phyloP scores from a whole-genome alignment of 768 basidiomycete species.

The Fomitopsis serialis region DNA sequence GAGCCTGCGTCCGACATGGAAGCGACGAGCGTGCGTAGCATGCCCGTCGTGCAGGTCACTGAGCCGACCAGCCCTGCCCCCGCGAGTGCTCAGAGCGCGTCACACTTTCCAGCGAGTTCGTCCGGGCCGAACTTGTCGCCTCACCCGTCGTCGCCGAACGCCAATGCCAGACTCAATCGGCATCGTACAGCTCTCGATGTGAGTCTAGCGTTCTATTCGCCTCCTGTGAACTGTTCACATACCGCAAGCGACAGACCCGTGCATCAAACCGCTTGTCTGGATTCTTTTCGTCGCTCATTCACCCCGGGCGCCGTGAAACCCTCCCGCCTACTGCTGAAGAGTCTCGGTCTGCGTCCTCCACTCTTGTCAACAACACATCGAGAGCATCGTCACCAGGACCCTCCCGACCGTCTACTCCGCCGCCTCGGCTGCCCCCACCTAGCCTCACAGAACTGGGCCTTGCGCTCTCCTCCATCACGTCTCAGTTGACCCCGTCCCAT shows the following conservation, averaged over 20 bases:
- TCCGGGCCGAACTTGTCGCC: conserved; percentile 22
- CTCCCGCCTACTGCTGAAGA: conserved; percentile 21
- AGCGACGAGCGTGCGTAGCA: conserved; percentile 51
- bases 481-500: conserved; percentile 68
- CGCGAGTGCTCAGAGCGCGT: conserved; percentile 19
- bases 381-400: conserved; percentile 51
- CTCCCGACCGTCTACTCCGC: conserved; percentile 58
- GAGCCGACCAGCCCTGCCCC: conserved; percentile 30
- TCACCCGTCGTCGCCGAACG: conserved; percentile 13
- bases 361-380: conserved; percentile 34
- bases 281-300: conserved; percentile 77
- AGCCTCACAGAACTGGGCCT: conserved; percentile 73
- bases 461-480: conserved; percentile 59
- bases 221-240: background rate
- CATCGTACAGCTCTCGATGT: conserved; percentile 61
- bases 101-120: conserved; percentile 11
- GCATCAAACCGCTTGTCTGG: conserved; percentile 75
- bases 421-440: conserved; percentile 67
- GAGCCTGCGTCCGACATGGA: conserved; percentile 38
- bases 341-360: conserved; percentile 13
- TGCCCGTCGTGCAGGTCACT: conserved; percentile 50
- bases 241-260: conserved; percentile 38
- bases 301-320: conserved; percentile 50
- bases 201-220: conserved; percentile 19
- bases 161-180: conserved; percentile 22